Evolutionary conservation across 192 early-diverging fungal species (phyloP), one percentile per base, ranked within the genome.

Genomic region (Backusella morwellensis): DNA sequence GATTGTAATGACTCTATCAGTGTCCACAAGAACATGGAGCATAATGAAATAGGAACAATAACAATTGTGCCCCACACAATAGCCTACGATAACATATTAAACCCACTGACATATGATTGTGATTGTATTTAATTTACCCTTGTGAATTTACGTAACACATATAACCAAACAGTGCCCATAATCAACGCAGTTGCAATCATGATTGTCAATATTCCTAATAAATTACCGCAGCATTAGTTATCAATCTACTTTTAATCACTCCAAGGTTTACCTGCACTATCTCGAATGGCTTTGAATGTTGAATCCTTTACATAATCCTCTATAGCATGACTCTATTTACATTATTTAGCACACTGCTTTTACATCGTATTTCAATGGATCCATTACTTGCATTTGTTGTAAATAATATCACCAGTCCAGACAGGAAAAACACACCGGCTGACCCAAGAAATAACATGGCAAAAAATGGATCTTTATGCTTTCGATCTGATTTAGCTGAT

Each of bases 11-110:
- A 86, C 40, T 84, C 83, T 21, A 81, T 76, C 5, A 88, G 5
- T 19, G 83, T 82, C 89, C 89, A 90, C 42, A 90, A 66, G 77
- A 90, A 88, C 66, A 87, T 82, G 6, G 50, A 78, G 14, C 83
- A 26, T 2, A 84, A 75, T 19, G 81, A 72, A 15, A 84, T 67
- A 15, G 89, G 87, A 4, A 90, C 83, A 26, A 75, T 66, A 6
- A 83, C 70, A 8, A 90, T 76, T 2, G 86, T 88, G 7, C 81
- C 79, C 87, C 87, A 90, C 2, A 90, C 85, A 81, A 68, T 81
- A 73, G 79, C 84, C 75, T 73, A 68, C 2, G 12, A 15, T 44
- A 11, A 23, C 26, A 41, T n/a, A 9, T 47, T 6, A 19, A 26
- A 75, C 3, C 11, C 67, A 41, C 5, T 44, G 26, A 4, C 42